These are phyloP conservation scores for Mrakiaceae sp. DNA, from an alignment of 1,284 basidiomycete species.

Conservation along the genomic window DNA sequence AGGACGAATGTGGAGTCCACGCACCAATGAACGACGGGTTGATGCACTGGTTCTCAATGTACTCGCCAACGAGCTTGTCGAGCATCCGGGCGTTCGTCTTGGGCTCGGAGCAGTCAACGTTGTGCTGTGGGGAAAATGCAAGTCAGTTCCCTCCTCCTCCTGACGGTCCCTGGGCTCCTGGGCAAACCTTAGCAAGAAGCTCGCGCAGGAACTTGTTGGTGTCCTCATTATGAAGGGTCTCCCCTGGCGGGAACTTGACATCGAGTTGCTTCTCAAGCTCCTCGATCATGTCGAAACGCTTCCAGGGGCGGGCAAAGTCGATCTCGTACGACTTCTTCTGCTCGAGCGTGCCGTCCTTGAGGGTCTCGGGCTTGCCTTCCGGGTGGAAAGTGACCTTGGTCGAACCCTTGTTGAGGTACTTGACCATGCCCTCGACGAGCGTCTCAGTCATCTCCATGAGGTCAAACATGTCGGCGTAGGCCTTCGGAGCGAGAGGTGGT, in stretches of 20 bases:
- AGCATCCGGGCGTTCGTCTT: constrained; percentile 90
- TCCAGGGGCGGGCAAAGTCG: constrained; percentile 94
- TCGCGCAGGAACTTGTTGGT: constrained; percentile 82
- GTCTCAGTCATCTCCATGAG: constrained; percentile 94
- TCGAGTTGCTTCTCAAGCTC: constrained; percentile 89
- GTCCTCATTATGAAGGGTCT: constrained; percentile 77
- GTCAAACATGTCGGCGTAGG: constrained; percentile 98
- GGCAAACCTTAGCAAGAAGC: constrained; percentile 62
- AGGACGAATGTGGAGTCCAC: constrained; percentile 20
- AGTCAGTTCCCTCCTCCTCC: background rate
- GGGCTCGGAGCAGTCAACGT: constrained; percentile 94
- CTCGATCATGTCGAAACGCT: constrained; percentile 95
- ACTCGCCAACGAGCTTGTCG: constrained; percentile 98
- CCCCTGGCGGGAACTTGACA: constrained; percentile 87
- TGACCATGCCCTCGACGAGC: constrained; percentile 85
- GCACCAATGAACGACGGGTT: constrained; percentile 89
- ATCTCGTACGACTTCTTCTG: constrained; percentile 56
- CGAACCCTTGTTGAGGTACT: constrained; percentile 67
- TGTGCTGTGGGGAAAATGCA: constrained; percentile 48
- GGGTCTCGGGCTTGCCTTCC: constrained; percentile 53
- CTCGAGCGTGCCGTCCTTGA: constrained; percentile 36
- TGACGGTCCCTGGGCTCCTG: background rate
- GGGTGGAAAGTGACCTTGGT: constrained; percentile 85
- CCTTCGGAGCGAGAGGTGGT: constrained; percentile 27
- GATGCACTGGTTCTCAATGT: constrained; percentile 91